Conservation (phyloP, 306 rosid genomes). For the Quercus agrifolia region DNA sequence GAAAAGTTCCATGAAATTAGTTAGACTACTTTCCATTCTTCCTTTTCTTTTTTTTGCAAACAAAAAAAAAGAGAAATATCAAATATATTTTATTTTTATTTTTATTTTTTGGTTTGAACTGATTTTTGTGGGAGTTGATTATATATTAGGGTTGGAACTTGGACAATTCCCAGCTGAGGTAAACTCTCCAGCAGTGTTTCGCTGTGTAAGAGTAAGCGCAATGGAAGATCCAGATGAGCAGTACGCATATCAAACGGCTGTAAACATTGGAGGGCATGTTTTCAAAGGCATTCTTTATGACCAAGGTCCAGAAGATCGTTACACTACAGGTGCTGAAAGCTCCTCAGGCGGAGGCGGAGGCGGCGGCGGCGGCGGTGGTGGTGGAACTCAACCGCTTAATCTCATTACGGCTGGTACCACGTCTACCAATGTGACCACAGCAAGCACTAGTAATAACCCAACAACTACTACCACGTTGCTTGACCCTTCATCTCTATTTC, state of each 20-base stretch:
- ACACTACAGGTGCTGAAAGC: conserved; percentile 49
- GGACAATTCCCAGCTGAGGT: conserved; percentile 78
- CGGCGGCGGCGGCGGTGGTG: conserved; percentile 38
- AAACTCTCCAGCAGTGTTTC: conserved; percentile 79
- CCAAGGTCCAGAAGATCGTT: conserved; percentile 63
- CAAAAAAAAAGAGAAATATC: not conserved
- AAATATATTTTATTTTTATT: not conserved
- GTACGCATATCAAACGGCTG: conserved; percentile 89
- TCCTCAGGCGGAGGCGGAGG: conserved; percentile 48
- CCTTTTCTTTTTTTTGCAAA: not conserved
- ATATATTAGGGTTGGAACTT: conserved; percentile 87
- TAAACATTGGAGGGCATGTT: conserved; percentile 88
- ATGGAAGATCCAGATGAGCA: conserved; percentile 85
- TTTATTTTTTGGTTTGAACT: not conserved
- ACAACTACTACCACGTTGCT: conserved; percentile 24
- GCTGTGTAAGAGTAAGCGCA: conserved; percentile 84
- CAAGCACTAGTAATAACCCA: conserved; percentile 24
- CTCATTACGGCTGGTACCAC: conserved; percentile 39
- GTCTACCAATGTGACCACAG: conserved; percentile 5
- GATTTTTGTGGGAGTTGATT: not conserved
- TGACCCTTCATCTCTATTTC: conserved; percentile 64
- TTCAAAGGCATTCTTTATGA: conserved; percentile 96
- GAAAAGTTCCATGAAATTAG: conserved; percentile 35
- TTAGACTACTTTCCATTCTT: conserved; percentile 1
- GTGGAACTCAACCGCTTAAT: conserved; percentile 42